Conservation (phyloP, 768 basidiomycete species). For the Xerocomellus intermedius region DNA sequence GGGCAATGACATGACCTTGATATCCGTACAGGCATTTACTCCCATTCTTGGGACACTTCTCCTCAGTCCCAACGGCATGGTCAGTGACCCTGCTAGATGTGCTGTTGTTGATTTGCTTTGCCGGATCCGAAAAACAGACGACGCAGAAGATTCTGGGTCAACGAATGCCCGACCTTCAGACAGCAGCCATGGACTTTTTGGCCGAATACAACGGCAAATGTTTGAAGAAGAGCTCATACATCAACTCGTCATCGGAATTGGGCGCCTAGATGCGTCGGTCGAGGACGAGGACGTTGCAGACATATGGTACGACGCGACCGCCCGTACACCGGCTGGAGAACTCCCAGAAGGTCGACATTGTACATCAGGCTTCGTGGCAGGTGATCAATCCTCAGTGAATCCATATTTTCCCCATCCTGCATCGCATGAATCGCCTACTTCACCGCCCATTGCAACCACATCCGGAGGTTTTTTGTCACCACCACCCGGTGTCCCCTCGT, state of each 20-base stretch:
- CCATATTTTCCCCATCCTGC: slow-evolving; percentile 53
- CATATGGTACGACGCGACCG: slow-evolving; percentile 32
- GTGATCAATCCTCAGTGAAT: slow-evolving; percentile 33
- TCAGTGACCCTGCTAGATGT: slow-evolving; percentile 70
- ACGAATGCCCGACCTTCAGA: slow-evolving; percentile 35
- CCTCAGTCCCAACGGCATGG: slow-evolving; percentile 71
- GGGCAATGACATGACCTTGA: slow-evolving; percentile 35
- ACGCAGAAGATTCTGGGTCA: slow-evolving; percentile 34
- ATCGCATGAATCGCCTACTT: slow-evolving; percentile 28
- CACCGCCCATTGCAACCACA: slow-evolving; percentile 21
- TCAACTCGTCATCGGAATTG: slow-evolving; percentile 89
- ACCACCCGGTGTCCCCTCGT: slow-evolving; percentile 8
- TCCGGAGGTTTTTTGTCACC: slow-evolving; percentile 19
- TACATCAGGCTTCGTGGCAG: slow-evolving; percentile 6
- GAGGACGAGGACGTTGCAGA: slow-evolving; percentile 37
- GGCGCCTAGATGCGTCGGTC: slow-evolving; percentile 52
- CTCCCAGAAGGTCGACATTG: slow-evolving; percentile 17
- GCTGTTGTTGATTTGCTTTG: slow-evolving; percentile 78
- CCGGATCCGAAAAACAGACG: slow-evolving; percentile 64
- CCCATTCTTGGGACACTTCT: slow-evolving; percentile 87
- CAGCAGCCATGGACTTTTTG: slow-evolving; percentile 46
- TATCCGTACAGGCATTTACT: slow-evolving; percentile 86
- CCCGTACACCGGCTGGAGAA: slow-evolving; percentile 33
- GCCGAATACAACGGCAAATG: slow-evolving; percentile 52
- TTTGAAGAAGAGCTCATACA: slow-evolving; percentile 81